Evolutionary conservation across 306 rosid genomes (phyloP).

Genomic region (Prunus salicina): DNA sequence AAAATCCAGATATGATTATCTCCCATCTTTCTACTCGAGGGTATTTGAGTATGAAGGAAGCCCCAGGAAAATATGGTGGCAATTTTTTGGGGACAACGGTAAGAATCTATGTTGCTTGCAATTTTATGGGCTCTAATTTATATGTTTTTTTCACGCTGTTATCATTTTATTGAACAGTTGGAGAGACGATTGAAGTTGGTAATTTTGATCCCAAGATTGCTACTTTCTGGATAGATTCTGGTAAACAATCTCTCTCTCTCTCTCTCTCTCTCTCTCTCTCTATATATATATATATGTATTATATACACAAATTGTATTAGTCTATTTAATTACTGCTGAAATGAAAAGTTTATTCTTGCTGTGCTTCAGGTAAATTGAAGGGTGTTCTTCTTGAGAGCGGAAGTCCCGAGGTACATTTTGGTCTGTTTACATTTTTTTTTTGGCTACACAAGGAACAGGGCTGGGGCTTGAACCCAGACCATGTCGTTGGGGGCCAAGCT

Average conservation of each 20-base stretch:
- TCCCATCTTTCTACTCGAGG: slow-evolving; percentile 91
- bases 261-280: not conserved
- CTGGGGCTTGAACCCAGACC: not conserved
- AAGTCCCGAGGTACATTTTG: slow-evolving; percentile 65
- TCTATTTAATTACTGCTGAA: slow-evolving; percentile 9
- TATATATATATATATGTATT: too few relatives aligned
- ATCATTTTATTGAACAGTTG: slow-evolving; percentile 55
- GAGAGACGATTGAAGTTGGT: slow-evolving; percentile 88
- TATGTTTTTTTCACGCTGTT: not conserved
- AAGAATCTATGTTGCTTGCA: slow-evolving; percentile 14
- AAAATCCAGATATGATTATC: slow-evolving; percentile 79
- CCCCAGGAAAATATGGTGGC: slow-evolving; percentile 93
- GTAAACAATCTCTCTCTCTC: slow-evolving; percentile 35
- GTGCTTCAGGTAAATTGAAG: slow-evolving; percentile 68
- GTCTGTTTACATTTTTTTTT: not conserved
- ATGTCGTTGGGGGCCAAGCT: not conserved
- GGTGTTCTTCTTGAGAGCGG: slow-evolving; percentile 96
- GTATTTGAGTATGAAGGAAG: slow-evolving; percentile 94
- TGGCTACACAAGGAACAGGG: not conserved
- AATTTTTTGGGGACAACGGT: slow-evolving; percentile 92
- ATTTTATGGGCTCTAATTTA: not conserved
- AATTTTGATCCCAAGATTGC: slow-evolving; percentile 92
- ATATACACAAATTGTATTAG: too few relatives aligned
- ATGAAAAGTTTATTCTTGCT: slow-evolving; percentile 13
- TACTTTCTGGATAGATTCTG: slow-evolving; percentile 90